Base-by-base conservation (phyloP, 164 flowering plant genomes). In the Dillenia suffruticosa region DNA sequence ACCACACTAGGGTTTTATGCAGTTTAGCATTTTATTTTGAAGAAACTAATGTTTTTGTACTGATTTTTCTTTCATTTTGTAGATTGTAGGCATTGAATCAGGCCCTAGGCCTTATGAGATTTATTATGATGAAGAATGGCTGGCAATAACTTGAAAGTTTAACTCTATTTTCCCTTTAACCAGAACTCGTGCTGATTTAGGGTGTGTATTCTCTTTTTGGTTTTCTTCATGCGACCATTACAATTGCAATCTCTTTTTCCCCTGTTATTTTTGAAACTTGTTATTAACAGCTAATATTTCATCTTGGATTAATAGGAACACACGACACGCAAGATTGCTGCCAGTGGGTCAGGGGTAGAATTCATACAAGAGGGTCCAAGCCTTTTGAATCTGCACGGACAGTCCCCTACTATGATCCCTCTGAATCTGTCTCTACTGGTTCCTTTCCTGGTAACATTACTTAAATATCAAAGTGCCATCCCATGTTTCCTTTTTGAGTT, bases 111-210 rank as follows among this genome's bases (percentile, higher is more conserved):
- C 97, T 13, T 74, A 72, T 78, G 90, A 89, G 70, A 77, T 94
- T 66, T 81, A 75, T 47, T 92, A 88, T 77, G 99, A 94, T 74
- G 99, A 94, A 78, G 96, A 94, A 65, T 94, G 99, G 99, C 77
- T 94, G 17, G 89, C 96, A 10, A 88, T 94, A 70, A 89, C 97
- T 44, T 66, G 78, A 73, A 80, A 71, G 57, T 82, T 74, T 65
- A 82, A 91, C 57, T 70, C 77, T 49, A 57, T 81, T 66, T 76
- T 92, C 65, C 97, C 96, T 54, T 63, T 80, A 49, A 81, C 90
- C 10, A 61, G 64, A 14, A 70, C 17, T 58, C 62, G 59, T 54
- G 76, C 79, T 66, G 70, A 82, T 85, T 57, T 67, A 89, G 96
- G 86, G 44, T 70, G 81, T 68, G 57, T 51, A 19, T 64, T 14